Conservation (phyloP, 805 yeast genomes). For the Suhomyces kilbournensis region DNA sequence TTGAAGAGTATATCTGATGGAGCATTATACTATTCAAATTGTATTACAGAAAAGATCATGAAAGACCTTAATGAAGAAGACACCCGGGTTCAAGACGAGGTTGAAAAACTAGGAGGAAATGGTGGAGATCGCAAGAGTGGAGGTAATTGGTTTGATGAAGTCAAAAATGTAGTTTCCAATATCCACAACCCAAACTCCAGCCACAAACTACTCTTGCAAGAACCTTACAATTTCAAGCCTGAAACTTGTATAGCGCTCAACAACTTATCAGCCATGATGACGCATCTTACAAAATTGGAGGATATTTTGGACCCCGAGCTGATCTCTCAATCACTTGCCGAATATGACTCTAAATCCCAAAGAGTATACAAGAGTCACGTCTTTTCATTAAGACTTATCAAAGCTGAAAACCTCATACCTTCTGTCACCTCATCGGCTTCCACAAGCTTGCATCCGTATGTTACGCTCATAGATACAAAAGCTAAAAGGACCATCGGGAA, state of each 20-base stretch:
- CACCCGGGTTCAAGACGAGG: constrained; percentile 8
- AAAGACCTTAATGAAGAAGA: constrained; percentile 42
- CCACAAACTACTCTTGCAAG: constrained; percentile 31
- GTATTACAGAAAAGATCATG: constrained; percentile 34
- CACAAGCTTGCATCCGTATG: constrained; percentile 49
- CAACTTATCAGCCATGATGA: constrained; percentile 53
- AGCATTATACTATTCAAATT: constrained; percentile 48
- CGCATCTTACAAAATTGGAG: constrained; percentile 52
- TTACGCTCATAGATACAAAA: constrained; percentile 58
- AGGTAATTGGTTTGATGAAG: constrained; percentile 48
- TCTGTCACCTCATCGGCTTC: constrained; percentile 34
- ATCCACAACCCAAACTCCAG: constrained; percentile 26
- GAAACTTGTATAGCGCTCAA: constrained; percentile 76
- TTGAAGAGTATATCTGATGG: constrained; percentile 64
- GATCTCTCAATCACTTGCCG: constrained; percentile 41
- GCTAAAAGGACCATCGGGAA: constrained; percentile 58
- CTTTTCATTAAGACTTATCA: constrained; percentile 59
- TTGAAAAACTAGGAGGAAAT: constrained; percentile 4
- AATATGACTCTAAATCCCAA: constrained; percentile 30
- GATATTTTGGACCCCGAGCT: constrained; percentile 56
- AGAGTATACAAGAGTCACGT: constrained; percentile 45
- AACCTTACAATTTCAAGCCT: constrained; percentile 56
- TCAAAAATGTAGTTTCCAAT: constrained; percentile 48
- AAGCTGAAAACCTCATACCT: constrained; percentile 56
- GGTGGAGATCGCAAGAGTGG: constrained; percentile 8